A percentile compares a stretch with the other conserved stretches of the same genome.
Evolutionary conservation across 2,329 filamentous ascomycete species (phyloP).

Genomic region (Metarhizium guizhouense): DNA sequence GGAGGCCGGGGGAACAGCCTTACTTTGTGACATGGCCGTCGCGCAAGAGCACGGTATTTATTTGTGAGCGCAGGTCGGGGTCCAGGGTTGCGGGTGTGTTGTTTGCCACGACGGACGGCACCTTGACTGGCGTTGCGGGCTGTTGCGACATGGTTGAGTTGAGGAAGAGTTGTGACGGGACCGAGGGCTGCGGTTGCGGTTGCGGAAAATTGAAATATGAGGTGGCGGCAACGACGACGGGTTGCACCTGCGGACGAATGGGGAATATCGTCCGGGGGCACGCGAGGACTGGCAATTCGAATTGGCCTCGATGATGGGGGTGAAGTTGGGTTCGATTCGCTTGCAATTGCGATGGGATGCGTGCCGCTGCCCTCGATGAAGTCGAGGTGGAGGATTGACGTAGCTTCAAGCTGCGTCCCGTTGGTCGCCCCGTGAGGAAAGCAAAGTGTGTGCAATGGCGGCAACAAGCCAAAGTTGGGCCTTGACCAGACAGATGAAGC

Average conservation of each 20-base stretch:
- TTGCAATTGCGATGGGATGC: neutral
- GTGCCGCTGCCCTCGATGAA: neutral
- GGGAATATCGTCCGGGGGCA: too few species aligned
- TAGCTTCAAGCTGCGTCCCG: too few species aligned
- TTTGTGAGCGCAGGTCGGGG: slow-evolving; percentile 51
- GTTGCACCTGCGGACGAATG: neutral
- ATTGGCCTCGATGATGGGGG: neutral
- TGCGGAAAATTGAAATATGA: neutral
- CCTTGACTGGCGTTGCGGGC: slow-evolving; percentile 49
- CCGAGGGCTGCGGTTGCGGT: neutral
- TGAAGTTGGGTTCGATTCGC: neutral
- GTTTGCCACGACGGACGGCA: slow-evolving; percentile 48
- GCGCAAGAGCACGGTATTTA: slow-evolving; percentile 48
- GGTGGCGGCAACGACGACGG: neutral
- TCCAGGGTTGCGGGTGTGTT: slow-evolving; percentile 54
- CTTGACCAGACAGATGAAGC: too few species aligned
- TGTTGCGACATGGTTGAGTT: slow-evolving; percentile 31
- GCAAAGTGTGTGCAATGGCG: too few species aligned
- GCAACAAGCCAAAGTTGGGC: too few species aligned
- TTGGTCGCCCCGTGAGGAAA: too few species aligned
- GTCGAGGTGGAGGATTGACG: neutral
- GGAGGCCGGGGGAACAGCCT: slow-evolving; percentile 5
- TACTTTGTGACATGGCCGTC: slow-evolving; percentile 54
- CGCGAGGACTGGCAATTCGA: too few species aligned
- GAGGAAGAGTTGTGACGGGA: neutral